Evolutionary conservation across 306 rosid species (phyloP).

Genomic region (Fragaria ananassa): DNA sequence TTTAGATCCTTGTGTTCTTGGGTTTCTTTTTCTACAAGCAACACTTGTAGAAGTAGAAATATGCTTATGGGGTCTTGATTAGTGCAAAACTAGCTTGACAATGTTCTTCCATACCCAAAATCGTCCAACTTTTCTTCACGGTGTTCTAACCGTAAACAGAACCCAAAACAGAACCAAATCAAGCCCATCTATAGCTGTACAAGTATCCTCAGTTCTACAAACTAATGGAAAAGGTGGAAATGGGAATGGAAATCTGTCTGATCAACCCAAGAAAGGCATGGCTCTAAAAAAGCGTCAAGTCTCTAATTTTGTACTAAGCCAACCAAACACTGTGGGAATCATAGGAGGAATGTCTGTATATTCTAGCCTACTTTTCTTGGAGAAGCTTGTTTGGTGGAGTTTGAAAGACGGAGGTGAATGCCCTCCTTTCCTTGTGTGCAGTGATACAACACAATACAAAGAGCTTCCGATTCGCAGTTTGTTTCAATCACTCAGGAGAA

Average conservation of each 20-base stretch:
- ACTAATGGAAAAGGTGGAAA: constrained; percentile 44
- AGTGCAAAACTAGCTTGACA: constrained; percentile 27
- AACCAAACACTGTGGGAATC: constrained; percentile 66
- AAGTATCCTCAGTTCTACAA: constrained; percentile 37
- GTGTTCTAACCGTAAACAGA: constrained; percentile 28
- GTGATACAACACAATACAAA: constrained; percentile 51
- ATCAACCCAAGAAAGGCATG: constrained; percentile 24
- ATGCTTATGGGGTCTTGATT: constrained; percentile 18
- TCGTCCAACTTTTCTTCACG: constrained; percentile 31
- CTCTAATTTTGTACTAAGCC: constrained; percentile 37
- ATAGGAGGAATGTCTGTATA: constrained; percentile 73
- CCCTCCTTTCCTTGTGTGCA: constrained; percentile 75
- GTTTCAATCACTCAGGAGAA: constrained; percentile 24
- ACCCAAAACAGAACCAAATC: constrained; percentile 27
- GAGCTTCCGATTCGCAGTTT: constrained; percentile 36
- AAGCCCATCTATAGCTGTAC: constrained; percentile 27
- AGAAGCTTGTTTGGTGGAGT: constrained; percentile 76
- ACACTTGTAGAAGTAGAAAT: not conserved
- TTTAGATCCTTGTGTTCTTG: not conserved
- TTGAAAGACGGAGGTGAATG: constrained; percentile 53
- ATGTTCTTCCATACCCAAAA: constrained; percentile 33
- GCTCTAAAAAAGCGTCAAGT: constrained; percentile 27
- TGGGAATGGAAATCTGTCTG: constrained; percentile 25
- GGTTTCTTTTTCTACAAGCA: not conserved
- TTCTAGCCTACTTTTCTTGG: constrained; percentile 77